These are phyloP conservation scores for Backusella morwellensis DNA, from an alignment of 192 early-diverging fungal species.

Conservation along the genomic window DNA sequence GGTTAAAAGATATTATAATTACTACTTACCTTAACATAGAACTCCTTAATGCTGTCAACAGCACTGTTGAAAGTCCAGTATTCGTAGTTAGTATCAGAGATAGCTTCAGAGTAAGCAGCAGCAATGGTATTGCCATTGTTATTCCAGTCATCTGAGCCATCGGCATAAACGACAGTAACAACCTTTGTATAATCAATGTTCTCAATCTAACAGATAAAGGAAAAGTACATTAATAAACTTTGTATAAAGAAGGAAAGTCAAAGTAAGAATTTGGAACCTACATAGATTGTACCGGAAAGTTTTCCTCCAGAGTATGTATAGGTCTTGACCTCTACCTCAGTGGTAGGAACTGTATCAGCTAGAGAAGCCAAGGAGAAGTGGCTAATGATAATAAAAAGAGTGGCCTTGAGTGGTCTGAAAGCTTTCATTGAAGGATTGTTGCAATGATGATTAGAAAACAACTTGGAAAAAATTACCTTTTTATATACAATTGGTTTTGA, in stretches of 20 bases:
- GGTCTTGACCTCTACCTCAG: constrained; percentile 11
- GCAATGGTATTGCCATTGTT: neutral
- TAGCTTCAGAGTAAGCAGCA: constrained; percentile 8
- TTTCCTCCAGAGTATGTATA: constrained; percentile 8
- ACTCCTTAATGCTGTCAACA: constrained; percentile 27
- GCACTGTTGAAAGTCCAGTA: constrained; percentile 25
- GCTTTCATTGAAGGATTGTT: neutral
- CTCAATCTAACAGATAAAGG: neutral
- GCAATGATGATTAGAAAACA: neutral
- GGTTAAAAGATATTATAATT: neutral
- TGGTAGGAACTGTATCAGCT: constrained; percentile 15
- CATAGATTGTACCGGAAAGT: constrained; percentile 18
- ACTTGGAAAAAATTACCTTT: neutral
- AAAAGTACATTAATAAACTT: neutral
- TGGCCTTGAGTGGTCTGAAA: neutral
- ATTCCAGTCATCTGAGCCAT: constrained; percentile 10
- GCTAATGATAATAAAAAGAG: neutral
- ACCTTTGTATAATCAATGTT: constrained; percentile 21
- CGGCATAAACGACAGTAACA: constrained; percentile 16
- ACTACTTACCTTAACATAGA: constrained; percentile 28
- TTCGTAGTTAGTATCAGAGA: constrained; percentile 29
- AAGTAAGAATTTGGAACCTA: neutral
- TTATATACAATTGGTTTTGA: neutral
- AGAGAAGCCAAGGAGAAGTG: neutral
- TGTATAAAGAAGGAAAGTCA: neutral